These are phyloP conservation scores for Pyrenochaeta sp. DNA, from an alignment of 2,329 filamentous ascomycete species.

Conservation along the genomic window DNA sequence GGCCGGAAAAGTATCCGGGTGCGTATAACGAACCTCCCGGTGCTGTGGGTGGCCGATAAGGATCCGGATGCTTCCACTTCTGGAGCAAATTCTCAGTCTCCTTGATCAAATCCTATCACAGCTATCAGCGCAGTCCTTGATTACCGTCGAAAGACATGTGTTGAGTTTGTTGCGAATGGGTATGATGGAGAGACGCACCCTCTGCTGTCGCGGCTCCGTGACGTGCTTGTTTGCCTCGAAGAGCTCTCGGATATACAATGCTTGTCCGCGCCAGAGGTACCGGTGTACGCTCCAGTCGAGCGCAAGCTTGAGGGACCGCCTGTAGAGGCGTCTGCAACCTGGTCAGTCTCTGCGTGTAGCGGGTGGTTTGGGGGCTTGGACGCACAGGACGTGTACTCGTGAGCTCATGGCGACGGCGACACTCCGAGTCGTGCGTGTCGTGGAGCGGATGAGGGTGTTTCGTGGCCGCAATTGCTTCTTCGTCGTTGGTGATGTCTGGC, in stretches of 20 bases:
- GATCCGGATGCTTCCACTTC: slow-evolving; percentile 97
- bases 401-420: slow-evolving; percentile 50
- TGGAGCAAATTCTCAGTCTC: slow-evolving; percentile 89
- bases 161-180: not conserved
- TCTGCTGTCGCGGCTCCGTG: slow-evolving; percentile 83
- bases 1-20: slow-evolving; percentile 29
- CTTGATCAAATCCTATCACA: slow-evolving; percentile 74
- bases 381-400: slow-evolving; percentile 49
- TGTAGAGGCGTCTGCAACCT: slow-evolving; percentile 74
- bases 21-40: slow-evolving; percentile 75
- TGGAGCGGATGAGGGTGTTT: slow-evolving; percentile 16
- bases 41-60: slow-evolving; percentile 86
- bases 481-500: slow-evolving; percentile 25
- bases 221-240: slow-evolving; percentile 94
- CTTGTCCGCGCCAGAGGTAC: slow-evolving; percentile 93
- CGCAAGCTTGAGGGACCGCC: slow-evolving; percentile 89
- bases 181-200: slow-evolving; percentile 62
- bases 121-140: slow-evolving; percentile 26
- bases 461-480: slow-evolving; percentile 42
- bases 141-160: slow-evolving; percentile 3
- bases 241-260: slow-evolving; percentile 90
- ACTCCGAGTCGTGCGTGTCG: slow-evolving; percentile 21
- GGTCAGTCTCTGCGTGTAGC: slow-evolving; percentile 38
- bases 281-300: slow-evolving; percentile 96
- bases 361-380: slow-evolving; percentile 18